Evolutionary conservation across 2,329 filamentous ascomycete genomes (phyloP).

Genomic region (Didymella pinodella): DNA sequence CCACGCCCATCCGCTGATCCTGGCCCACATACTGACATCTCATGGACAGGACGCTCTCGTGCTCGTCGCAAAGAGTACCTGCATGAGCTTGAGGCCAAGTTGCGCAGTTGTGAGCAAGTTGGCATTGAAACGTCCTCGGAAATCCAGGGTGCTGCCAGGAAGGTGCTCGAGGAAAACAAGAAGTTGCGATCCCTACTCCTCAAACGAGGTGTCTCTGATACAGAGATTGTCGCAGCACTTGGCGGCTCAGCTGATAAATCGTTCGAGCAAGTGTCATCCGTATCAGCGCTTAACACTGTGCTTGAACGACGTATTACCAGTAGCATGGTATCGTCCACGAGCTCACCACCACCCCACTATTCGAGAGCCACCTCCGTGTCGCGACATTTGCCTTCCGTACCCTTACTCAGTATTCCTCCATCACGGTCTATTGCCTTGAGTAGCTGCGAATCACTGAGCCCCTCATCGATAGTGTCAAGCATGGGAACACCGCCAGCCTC

Average conservation of each 20-base stretch:
- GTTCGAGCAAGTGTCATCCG: conserved; percentile 41
- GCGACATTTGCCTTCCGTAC: conserved; percentile 29
- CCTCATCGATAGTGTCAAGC: conserved; percentile 43
- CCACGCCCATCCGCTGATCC: neutral
- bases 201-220: conserved; percentile 64
- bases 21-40: conserved; percentile 15
- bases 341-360: conserved; percentile 27
- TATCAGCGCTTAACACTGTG: conserved; percentile 39
- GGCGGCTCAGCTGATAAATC: conserved; percentile 33
- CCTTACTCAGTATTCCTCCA: conserved; percentile 34
- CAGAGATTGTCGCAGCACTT: conserved; percentile 56
- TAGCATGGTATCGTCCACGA: conserved; percentile 31
- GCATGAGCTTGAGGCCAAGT: conserved; percentile 70
- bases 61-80: conserved; percentile 77
- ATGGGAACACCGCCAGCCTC: conserved; percentile 41
- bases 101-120: conserved; percentile 68
- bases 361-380: conserved; percentile 27
- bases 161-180: conserved; percentile 74
- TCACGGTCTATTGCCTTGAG: conserved; percentile 34
- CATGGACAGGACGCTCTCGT: conserved; percentile 66
- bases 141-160: conserved; percentile 73
- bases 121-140: conserved; percentile 75
- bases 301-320: conserved; percentile 43
- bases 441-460: conserved; percentile 42
- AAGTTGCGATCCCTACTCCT: conserved; percentile 67